Conservation (phyloP, 441 rosid species). For the California macrophylla region DNA sequence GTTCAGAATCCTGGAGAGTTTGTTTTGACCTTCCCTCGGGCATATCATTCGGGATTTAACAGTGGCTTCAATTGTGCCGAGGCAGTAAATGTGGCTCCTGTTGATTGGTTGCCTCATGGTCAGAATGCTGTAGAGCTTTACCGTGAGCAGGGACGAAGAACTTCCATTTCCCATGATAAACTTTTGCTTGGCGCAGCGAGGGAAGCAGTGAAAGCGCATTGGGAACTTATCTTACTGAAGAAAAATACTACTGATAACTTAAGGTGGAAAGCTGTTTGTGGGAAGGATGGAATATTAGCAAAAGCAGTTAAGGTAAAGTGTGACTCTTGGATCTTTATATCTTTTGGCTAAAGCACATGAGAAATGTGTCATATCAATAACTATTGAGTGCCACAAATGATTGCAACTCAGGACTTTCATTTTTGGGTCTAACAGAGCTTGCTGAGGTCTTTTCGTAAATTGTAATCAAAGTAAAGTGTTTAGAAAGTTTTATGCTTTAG, state of each 20-base stretch:
- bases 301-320: constrained; percentile 72
- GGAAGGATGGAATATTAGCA: constrained; percentile 74
- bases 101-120: constrained; percentile 98
- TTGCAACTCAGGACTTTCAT: no score
- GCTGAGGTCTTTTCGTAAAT: not conserved
- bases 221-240: constrained; percentile 89
- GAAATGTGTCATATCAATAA: not conserved
- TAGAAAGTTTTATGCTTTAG: not conserved
- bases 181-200: constrained; percentile 97
- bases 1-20: constrained; percentile 92
- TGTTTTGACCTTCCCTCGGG: constrained; percentile 93
- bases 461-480: not conserved
- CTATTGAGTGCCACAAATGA: not conserved
- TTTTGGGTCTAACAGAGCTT: not conserved
- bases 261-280: constrained; percentile 78
- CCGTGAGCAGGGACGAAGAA: constrained; percentile 80
- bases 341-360: not conserved
- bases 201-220: constrained; percentile 92
- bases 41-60: constrained; percentile 97
- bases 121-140: constrained; percentile 86
- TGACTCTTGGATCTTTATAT: not conserved
- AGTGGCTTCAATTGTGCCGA: constrained; percentile 97
- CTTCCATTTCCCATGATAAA: constrained; percentile 97
- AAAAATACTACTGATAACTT: constrained; percentile 62
- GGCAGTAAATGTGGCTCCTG: constrained; percentile 98